Conservation (phyloP, 2,329 filamentous ascomycete species). For the Akanthomyces uredinophilus region DNA sequence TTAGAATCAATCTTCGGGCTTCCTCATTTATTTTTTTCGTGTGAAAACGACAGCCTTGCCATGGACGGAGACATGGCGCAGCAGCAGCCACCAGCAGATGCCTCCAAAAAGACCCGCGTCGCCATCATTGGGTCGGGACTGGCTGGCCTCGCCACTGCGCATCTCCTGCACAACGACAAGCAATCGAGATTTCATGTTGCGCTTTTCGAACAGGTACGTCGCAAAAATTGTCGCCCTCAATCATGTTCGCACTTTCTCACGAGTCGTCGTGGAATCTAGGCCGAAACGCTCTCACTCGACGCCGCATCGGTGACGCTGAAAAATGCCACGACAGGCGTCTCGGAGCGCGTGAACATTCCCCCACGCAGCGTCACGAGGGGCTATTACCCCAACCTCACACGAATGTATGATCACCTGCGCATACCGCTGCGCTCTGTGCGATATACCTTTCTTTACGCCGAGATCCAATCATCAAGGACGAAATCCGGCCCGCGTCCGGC, state of each 20-base stretch:
- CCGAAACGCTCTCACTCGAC: slow-evolving; percentile 31
- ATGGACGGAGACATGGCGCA: neutral
- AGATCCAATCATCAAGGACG: slow-evolving; percentile 6
- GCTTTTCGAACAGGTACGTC: slow-evolving; percentile 31
- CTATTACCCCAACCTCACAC: slow-evolving; percentile 51
- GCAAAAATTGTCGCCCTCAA: too few relatives aligned
- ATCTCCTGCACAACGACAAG: slow-evolving; percentile 30
- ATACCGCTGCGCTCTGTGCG: slow-evolving; percentile 44
- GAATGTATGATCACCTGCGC: slow-evolving; percentile 51
- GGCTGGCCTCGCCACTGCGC: slow-evolving; percentile 32
- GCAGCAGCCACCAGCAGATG: neutral
- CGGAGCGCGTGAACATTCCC: slow-evolving; percentile 35
- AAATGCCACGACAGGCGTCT: slow-evolving; percentile 24
- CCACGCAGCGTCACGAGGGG: slow-evolving; percentile 34
- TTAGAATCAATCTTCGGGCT: neutral
- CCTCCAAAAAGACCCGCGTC: slow-evolving; percentile 17
- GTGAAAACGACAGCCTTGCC: neutral
- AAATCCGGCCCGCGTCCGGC: slow-evolving; percentile 15
- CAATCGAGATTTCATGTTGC: slow-evolving; percentile 29
- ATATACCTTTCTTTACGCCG: slow-evolving; percentile 50
- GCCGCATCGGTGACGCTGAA: slow-evolving; percentile 33
- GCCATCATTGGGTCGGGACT: slow-evolving; percentile 35
- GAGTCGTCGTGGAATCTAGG: slow-evolving; percentile 20
- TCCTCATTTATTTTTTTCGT: too few relatives aligned
- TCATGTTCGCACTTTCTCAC: neutral